Evolutionary conservation across 2,329 filamentous ascomycete genomes (phyloP), one percentile per base, ranked within the genome.

Genomic region (Hypoxylon sp.): DNA sequence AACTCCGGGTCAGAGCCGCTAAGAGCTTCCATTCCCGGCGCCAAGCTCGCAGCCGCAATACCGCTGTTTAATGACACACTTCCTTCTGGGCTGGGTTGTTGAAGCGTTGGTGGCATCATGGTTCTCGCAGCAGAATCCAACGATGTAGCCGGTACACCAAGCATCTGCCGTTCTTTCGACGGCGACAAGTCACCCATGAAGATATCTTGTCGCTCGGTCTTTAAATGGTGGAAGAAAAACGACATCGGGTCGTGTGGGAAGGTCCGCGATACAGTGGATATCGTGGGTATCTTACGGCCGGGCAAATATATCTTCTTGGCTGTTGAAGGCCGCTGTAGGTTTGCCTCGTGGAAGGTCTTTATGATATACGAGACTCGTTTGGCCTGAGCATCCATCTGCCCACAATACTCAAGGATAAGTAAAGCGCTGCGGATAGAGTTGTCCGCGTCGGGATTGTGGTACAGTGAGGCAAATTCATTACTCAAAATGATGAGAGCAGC

Each of bases 401-500:
- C 81, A 70, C 85, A 87, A 71, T 84, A 85, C 2, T 78, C 75
- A 75, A 88, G 80, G 47, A 88, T 83, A 1, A 76, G 72, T n/a
- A 87, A 81, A 6, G 84, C 81, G 35, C 82, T 80, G 0, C 72
- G 67, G 46, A 85, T 81, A 1, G 80, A 80, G n/a, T 72, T 72
- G 0, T 73, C 76, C 33, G 84, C 84, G 5, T 78, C 78, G 0
- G 80, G 75, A 19, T 85, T 84, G 31, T 80, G 75, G 71, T 84
- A 86, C 17, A 89, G 77, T 1, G 77, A 80, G 3, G 83, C 83
- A 72, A 88, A 88, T 65, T 88, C 85, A 72, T 89, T 89, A 70
- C 85, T 86, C 48, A 88, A 76, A 3, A 88, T 80, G 33, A 89
- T 81, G 1, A 90, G 79, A 0, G 83, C 81, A 0, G 87, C 84